Evolutionary conservation across 352 stramenopile genomes (phyloP).

Genomic region (Phytophthora citricola): DNA sequence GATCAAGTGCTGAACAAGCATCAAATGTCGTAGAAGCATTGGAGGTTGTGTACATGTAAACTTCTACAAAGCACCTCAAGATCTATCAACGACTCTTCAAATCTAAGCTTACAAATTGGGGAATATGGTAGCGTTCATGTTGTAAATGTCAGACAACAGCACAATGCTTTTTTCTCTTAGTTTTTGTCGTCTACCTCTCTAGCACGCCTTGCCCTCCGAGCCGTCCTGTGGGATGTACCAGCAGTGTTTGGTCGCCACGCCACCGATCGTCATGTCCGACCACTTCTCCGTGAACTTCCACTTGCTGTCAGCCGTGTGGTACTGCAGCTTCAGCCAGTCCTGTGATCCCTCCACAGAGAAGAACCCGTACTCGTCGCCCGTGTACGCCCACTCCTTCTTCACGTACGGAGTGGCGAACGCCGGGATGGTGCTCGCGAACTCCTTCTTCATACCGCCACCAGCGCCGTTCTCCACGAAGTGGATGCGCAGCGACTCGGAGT

Average conservation of each 20-base stretch:
- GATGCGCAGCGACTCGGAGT: conserved; percentile 15
- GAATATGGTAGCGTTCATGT: too few species aligned
- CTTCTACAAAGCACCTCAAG: too few species aligned
- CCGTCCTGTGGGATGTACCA: conserved; percentile 29
- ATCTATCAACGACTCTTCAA: too few species aligned
- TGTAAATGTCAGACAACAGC: too few species aligned
- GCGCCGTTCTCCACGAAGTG: conserved; percentile 30
- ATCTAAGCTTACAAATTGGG: too few species aligned
- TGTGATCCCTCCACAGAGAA: conserved; percentile 19
- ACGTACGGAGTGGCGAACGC: conserved; percentile 3
- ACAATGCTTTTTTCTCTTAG: too few species aligned
- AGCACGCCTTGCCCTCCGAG: conserved; percentile 16
- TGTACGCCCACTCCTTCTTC: conserved; percentile 19
- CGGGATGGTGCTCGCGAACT: conserved; percentile 20
- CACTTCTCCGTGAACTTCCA: conserved; percentile 17
- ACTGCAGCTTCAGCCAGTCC: conserved; percentile 30
- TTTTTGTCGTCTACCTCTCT: background rate
- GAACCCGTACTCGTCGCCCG: conserved; percentile 21
- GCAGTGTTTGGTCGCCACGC: conserved; percentile 25
- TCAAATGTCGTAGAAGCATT: too few species aligned
- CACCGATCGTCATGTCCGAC: conserved; percentile 11
- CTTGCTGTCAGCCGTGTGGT: conserved; percentile 19
- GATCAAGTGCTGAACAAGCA: too few species aligned
- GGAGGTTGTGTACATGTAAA: too few species aligned
- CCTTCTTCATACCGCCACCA: conserved; percentile 22